Evolutionary conservation across 345 rosid species (phyloP).

Genomic region (Eutrema heterophyllum): DNA sequence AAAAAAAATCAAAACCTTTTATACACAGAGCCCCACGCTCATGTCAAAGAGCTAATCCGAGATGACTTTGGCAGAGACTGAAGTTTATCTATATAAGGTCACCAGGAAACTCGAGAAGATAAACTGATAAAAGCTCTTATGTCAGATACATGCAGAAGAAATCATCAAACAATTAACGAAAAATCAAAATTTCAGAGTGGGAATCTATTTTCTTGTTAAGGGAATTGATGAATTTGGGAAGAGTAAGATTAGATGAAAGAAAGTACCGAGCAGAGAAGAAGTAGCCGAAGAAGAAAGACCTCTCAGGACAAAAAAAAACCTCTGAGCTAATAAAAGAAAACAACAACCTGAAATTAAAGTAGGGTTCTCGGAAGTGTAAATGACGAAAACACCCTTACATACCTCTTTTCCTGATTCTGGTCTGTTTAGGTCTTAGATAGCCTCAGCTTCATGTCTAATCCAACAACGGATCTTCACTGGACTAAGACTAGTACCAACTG

Average conservation of each 20-base stretch:
- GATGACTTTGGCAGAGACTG: neutral
- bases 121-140: neutral
- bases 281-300: neutral
- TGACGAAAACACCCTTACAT: conserved; percentile 17
- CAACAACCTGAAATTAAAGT: neutral
- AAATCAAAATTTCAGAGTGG: neutral
- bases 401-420: neutral
- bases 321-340: neutral
- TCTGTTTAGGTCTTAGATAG: neutral
- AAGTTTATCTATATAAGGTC: neutral
- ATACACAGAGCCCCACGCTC: neutral
- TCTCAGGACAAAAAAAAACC: neutral
- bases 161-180: neutral
- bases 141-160: neutral
- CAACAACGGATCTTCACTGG: neutral
- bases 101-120: neutral
- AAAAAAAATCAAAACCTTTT: neutral
- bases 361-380: conserved; percentile 13
- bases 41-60: neutral
- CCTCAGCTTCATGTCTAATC: neutral
- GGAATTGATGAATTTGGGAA: neutral
- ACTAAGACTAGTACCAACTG: neutral
- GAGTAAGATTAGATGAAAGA: neutral
- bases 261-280: conserved; percentile 12
- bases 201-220: neutral